These are phyloP conservation scores for Trichoderma atroviride DNA, from an alignment of 2,329 filamentous ascomycete species.

Conservation along the genomic window DNA sequence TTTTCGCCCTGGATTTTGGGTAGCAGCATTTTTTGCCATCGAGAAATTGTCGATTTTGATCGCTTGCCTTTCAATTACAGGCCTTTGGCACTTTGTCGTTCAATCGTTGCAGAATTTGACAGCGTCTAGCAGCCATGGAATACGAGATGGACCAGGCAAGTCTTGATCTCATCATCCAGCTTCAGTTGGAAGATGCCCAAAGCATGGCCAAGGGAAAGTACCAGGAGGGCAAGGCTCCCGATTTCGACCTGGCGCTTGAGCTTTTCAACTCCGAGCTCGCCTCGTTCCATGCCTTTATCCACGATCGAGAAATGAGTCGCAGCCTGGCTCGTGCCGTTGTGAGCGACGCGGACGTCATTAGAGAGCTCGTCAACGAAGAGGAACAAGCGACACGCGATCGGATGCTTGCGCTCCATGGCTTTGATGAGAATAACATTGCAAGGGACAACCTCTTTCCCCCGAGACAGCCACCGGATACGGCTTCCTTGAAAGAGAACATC, in stretches of 20 bases:
- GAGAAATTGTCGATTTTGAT: background rate
- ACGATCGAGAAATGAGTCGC: slow-evolving; percentile 28
- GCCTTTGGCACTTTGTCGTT: too few relatives aligned
- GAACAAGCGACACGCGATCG: slow-evolving; percentile 14
- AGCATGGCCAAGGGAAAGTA: slow-evolving; percentile 28
- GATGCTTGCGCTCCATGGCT: background rate
- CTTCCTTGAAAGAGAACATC: background rate
- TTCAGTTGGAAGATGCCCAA: slow-evolving; percentile 30
- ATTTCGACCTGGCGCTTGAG: slow-evolving; percentile 27
- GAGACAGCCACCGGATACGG: background rate
- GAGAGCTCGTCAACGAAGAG: background rate
- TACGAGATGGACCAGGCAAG: slow-evolving; percentile 26
- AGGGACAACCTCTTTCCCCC: background rate
- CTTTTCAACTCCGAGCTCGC: slow-evolving; percentile 28
- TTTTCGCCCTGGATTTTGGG: background rate
- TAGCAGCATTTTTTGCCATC: background rate
- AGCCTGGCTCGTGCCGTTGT: slow-evolving; percentile 30
- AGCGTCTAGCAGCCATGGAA: background rate
- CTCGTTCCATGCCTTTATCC: background rate
- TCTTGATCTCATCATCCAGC: slow-evolving; percentile 29
- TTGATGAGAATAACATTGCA: background rate
- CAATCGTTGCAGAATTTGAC: background rate
- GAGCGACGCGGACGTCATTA: slow-evolving; percentile 27
- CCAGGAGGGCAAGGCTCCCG: slow-evolving; percentile 21
- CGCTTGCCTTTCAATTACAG: background rate